Percentiles rank a stretch among this genome's conserved stretches.
Conservation (phyloP, 805 yeast species). For the Starmerella ratchasimensis region DNA sequence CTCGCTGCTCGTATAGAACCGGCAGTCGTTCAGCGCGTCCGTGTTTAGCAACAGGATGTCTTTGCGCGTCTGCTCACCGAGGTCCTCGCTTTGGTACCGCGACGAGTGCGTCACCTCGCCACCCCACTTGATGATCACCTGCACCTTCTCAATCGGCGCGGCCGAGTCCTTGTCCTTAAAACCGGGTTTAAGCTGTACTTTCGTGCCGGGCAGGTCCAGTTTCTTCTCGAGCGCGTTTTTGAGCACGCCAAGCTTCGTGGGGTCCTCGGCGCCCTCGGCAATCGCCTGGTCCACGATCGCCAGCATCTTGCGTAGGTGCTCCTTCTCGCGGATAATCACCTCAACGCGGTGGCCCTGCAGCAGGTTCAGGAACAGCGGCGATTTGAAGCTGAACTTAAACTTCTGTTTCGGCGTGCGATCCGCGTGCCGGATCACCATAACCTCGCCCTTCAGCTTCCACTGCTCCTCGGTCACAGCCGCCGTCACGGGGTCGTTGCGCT, state of each 20-base stretch:
- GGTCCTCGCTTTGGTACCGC: constrained; percentile 80
- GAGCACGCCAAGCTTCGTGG: constrained; percentile 58
- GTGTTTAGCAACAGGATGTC: constrained; percentile 76
- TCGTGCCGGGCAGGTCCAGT: constrained; percentile 85
- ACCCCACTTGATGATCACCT: constrained; percentile 94
- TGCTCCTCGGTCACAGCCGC: constrained; percentile 40
- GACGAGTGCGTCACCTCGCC: constrained; percentile 99
- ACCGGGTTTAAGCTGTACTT: constrained; percentile 83
- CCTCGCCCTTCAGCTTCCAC: constrained; percentile 93
- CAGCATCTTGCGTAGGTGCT: constrained; percentile 72
- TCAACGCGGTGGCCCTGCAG: constrained; percentile 92
- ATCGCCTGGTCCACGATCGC: constrained; percentile 74
- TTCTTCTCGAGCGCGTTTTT: constrained; percentile 79
- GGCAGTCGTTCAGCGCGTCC: constrained; percentile 70
- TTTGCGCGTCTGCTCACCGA: constrained; percentile 92
- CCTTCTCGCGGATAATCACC: constrained; percentile 81
- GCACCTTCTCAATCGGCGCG: constrained; percentile 76
- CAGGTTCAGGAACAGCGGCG: constrained; percentile 71
- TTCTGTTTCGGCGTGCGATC: constrained; percentile 98
- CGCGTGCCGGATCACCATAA: constrained; percentile 87
- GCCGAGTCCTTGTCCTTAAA: constrained; percentile 28
- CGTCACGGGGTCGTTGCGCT: constrained; percentile 7
- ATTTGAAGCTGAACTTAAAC: constrained; percentile 84
- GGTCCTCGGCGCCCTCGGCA: constrained; percentile 63
- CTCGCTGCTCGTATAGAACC: constrained; percentile 82